Base-by-base conservation (phyloP, 2,329 filamentous ascomycete genomes). In the Cladophialophora psammophila region DNA sequence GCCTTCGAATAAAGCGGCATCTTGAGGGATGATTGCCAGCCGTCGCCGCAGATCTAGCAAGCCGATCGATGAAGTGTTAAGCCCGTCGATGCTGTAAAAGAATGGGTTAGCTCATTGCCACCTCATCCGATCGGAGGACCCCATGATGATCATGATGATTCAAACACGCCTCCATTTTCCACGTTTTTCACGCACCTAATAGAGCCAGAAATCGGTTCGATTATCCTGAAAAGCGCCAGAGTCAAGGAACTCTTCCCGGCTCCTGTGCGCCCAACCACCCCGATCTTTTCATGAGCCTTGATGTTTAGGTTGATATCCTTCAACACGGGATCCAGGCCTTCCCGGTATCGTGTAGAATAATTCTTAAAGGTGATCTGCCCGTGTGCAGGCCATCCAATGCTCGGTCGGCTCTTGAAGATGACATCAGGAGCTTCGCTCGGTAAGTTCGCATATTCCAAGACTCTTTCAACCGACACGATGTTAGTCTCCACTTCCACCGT, bases 401-500 rank as follows among this genome's bases (percentile, higher is more conserved):
- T 89, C 48, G 95, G 94, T 57, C 94, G 86, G 77, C 91, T 90
- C 79, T 92, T 91, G 75, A 92, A 91, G 74, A 98, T 91, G 72
- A 98, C 92, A 78, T 99, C 95, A 7, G 94, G 93, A 59, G 95
- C 94, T 82, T 99, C 95, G 78, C 91, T 95, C 32, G 94, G 94
- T 70, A 99, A 86, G 59, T 87, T 86, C 65, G 94, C 92, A 80
- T 99, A 99, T 80, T 99, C 96, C 58, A 99, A 88, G 56, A 99
- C 94, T 76, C 95, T 91, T 85, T 99, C 95, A 42, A 99, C 95
- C 9, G 94, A 97, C 54, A 99, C 94, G 75, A 99, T 99, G 80
- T 99, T 99, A n/a, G 94, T 98, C 84, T 99, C 96, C n/a, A 99
- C 95, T 80, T 99, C 96, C 38, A 99, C 95, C 0, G 94, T 97